These are phyloP conservation scores for Aspergillus jensenii DNA, from an alignment of 2,329 filamentous ascomycete species.

Conservation along the genomic window DNA sequence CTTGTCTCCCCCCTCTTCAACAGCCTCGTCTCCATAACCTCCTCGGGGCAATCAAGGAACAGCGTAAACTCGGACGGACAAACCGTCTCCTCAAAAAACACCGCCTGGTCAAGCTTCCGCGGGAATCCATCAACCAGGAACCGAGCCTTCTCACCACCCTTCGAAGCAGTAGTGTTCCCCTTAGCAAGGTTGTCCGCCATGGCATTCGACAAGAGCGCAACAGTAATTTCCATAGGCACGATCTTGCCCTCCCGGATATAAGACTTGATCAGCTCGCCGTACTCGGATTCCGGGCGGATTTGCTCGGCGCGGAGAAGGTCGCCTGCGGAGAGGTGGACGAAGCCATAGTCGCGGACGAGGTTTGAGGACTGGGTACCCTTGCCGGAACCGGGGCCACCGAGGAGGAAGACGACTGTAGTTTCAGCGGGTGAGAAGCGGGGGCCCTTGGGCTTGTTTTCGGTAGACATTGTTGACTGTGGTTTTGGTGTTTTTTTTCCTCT, in stretches of 20 bases:
- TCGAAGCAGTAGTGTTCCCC: neutral
- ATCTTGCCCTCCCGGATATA: constrained; percentile 95
- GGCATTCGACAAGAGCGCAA: constrained; percentile 88
- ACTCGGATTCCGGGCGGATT: constrained; percentile 78
- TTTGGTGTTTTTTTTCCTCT: neutral
- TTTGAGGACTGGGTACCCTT: constrained; percentile 95
- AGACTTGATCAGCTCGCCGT: constrained; percentile 86
- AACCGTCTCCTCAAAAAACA: constrained; percentile 88
- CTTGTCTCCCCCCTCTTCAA: constrained; percentile 90
- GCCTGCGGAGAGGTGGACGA: constrained; percentile 89
- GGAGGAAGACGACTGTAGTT: constrained; percentile 93
- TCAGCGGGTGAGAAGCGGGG: constrained; percentile 76
- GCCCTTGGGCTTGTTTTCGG: constrained; percentile 33
- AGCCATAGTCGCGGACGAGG: constrained; percentile 82
- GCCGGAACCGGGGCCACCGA: constrained; percentile 91
- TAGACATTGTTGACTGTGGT: constrained; percentile 24
- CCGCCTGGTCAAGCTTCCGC: constrained; percentile 93
- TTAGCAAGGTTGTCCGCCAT: constrained; percentile 61
- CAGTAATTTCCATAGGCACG: constrained; percentile 98
- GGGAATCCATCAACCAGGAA: constrained; percentile 87
- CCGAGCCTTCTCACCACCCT: constrained; percentile 53
- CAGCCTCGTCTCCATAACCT: constrained; percentile 79
- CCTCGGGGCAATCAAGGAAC: constrained; percentile 92
- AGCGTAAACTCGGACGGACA: constrained; percentile 81
- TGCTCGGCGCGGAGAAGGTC: constrained; percentile 94